Percentiles rank a stretch among this genome's conserved stretches.
Evolutionary conservation across 257 asterid genomes (phyloP).

Genomic region (Ilex asprella): DNA sequence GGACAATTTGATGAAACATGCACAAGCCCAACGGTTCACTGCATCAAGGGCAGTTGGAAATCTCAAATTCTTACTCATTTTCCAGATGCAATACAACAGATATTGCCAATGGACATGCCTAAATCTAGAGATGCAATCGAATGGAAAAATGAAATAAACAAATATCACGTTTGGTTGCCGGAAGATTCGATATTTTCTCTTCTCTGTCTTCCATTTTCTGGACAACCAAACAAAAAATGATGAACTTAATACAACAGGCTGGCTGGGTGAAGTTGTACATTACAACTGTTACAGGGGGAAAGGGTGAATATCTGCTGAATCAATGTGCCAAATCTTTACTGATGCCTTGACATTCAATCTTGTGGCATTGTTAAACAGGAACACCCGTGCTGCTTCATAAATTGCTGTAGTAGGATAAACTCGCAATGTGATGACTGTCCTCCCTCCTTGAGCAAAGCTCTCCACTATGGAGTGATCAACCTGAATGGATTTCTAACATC

Average conservation of each 20-base stretch:
- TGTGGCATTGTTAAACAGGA: constrained; percentile 82
- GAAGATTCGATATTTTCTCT: no score
- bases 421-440: constrained; percentile 68
- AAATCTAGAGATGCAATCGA: no score
- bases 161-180: neutral
- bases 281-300: constrained; percentile 29
- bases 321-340: constrained; percentile 62
- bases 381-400: constrained; percentile 43
- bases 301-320: constrained; percentile 48
- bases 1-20: no score
- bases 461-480: constrained; percentile 88
- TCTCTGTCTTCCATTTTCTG: neutral
- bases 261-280: neutral
- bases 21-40: no score
- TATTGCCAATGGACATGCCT: no score
- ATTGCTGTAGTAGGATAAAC: constrained; percentile 73
- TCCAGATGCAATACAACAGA: no score
- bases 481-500: constrained; percentile 15
- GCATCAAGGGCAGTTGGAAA: no score
- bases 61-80: no score
- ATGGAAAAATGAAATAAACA: neutral
- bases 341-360: constrained; percentile 48
- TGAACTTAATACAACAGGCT: neutral
- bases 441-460: constrained; percentile 90
- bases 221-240: neutral